phyloP scores from a whole-genome alignment of 179 eudicot species.

The Beta lomatogona region DNA sequence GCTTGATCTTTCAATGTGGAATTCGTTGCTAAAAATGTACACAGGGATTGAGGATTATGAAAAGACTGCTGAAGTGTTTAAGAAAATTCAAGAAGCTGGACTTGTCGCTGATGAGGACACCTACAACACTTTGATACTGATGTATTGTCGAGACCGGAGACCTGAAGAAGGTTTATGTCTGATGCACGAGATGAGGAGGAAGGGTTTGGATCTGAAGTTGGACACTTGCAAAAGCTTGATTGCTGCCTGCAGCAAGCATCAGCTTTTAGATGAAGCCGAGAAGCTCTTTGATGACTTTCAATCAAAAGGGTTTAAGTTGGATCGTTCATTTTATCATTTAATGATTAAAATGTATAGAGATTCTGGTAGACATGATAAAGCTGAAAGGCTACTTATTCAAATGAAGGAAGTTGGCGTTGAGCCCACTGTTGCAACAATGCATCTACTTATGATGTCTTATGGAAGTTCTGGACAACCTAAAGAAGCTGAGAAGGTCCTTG shows the following conservation, averaged over 20 bases:
- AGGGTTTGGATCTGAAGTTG: constrained; percentile 60
- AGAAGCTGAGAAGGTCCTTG: constrained; percentile 94
- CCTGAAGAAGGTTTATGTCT: constrained; percentile 78
- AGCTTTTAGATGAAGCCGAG: constrained; percentile 72
- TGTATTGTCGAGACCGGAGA: constrained; percentile 87
- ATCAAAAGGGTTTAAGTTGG: constrained; percentile 68
- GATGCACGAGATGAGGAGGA: constrained; percentile 70
- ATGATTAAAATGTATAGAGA: constrained; percentile 93
- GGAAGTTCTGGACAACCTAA: constrained; percentile 86
- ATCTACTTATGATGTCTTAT: constrained; percentile 86
- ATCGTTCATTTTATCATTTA: constrained; percentile 87
- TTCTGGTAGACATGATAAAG: constrained; percentile 73
- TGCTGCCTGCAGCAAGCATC: constrained; percentile 73
- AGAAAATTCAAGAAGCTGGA: constrained; percentile 62
- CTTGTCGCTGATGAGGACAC: constrained; percentile 80
- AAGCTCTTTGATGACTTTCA: constrained; percentile 68
- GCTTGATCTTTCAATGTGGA: constrained; percentile 84
- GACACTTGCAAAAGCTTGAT: constrained; percentile 87
- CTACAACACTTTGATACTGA: constrained; percentile 72
- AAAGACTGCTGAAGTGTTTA: constrained; percentile 69
- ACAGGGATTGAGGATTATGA: constrained; percentile 69
- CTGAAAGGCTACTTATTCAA: constrained; percentile 61
- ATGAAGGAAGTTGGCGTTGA: constrained; percentile 89
- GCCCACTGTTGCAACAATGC: constrained; percentile 87
- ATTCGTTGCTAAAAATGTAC: constrained; percentile 83